Evolutionary conservation across 108 stramenopile species (phyloP).

Genomic region (Cyclostephanos invisitatus): DNA sequence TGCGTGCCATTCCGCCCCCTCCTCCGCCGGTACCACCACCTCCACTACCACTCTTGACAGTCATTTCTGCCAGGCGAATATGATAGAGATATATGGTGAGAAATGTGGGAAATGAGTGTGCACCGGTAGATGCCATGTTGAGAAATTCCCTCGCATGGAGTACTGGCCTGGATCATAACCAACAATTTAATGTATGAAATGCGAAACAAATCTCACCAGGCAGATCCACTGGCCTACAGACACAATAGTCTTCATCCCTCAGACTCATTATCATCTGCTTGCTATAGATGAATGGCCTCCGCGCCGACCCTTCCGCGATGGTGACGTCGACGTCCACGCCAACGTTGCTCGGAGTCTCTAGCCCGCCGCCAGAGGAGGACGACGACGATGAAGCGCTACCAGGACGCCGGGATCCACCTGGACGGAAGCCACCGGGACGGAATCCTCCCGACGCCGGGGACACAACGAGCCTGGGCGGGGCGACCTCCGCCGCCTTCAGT

Average conservation of each 20-base stretch:
- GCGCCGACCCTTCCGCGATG: slow-evolving; percentile 7
- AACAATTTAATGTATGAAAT: too few relatives aligned
- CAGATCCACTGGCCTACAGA: slow-evolving; percentile 36
- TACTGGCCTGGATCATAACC: too few relatives aligned
- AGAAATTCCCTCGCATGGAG: background rate
- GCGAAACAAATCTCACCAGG: slow-evolving; percentile 10
- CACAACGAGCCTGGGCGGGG: background rate
- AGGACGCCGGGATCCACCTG: slow-evolving; percentile 28
- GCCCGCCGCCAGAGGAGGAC: background rate
- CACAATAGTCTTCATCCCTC: slow-evolving; percentile 36
- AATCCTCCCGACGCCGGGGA: slow-evolving; percentile 30
- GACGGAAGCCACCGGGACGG: slow-evolving; percentile 38
- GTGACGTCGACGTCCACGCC: background rate
- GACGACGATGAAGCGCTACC: slow-evolving; percentile 19
- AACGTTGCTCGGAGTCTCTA: background rate
- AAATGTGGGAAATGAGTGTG: background rate
- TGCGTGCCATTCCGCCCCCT: slow-evolving; percentile 7
- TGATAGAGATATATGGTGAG: background rate
- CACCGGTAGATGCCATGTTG: background rate
- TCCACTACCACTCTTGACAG: slow-evolving; percentile 18
- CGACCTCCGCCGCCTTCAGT: background rate
- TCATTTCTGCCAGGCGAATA: slow-evolving; percentile 22
- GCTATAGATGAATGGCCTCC: slow-evolving; percentile 41
- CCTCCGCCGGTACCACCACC: slow-evolving; percentile 14
- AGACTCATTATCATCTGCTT: slow-evolving; percentile 45